phyloP scores from a whole-genome alignment of 2,329 filamentous ascomycete genomes.

The Pyrenophora graminea region DNA sequence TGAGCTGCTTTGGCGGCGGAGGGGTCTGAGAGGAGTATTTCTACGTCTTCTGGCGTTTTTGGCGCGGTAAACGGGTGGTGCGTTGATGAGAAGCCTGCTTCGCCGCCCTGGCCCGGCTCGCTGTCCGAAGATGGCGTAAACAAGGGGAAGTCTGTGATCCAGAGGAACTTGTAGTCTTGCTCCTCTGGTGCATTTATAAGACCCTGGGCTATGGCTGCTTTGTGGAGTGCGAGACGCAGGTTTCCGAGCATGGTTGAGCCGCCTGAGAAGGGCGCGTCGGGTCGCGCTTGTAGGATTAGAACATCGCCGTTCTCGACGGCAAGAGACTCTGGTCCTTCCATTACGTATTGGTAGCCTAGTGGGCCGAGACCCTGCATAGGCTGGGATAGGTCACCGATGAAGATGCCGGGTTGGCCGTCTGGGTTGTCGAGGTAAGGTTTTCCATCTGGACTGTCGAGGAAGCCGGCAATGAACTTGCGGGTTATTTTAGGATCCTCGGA shows the following conservation, averaged over 20 bases:
- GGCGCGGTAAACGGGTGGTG: conserved; percentile 98
- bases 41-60: conserved; percentile 70
- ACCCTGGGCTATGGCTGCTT: conserved; percentile 66
- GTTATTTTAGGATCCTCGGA: conserved; percentile 58
- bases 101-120: conserved; percentile 79
- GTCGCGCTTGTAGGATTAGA: conserved; percentile 78
- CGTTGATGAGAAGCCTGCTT: conserved; percentile 79
- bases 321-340: conserved; percentile 59
- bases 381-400: conserved; percentile 73
- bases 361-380: conserved; percentile 78
- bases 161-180: conserved; percentile 69
- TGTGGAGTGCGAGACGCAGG: conserved; percentile 71
- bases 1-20: conserved; percentile 78
- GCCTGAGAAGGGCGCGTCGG: conserved; percentile 66
- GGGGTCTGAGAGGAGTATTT: conserved; percentile 73
- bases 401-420: conserved; percentile 78
- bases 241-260: conserved; percentile 75
- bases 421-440: conserved; percentile 67
- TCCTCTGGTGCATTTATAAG: conserved; percentile 57
- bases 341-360: conserved; percentile 73
- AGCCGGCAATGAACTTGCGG: conserved; percentile 65
- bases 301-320: conserved; percentile 70
- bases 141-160: conserved; percentile 89
- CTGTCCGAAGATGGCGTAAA: conserved; percentile 73
- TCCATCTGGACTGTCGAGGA: conserved; percentile 69